Base-by-base conservation (phyloP, 2,329 filamentous ascomycete genomes). In the Ascosphaera acerosa region DNA sequence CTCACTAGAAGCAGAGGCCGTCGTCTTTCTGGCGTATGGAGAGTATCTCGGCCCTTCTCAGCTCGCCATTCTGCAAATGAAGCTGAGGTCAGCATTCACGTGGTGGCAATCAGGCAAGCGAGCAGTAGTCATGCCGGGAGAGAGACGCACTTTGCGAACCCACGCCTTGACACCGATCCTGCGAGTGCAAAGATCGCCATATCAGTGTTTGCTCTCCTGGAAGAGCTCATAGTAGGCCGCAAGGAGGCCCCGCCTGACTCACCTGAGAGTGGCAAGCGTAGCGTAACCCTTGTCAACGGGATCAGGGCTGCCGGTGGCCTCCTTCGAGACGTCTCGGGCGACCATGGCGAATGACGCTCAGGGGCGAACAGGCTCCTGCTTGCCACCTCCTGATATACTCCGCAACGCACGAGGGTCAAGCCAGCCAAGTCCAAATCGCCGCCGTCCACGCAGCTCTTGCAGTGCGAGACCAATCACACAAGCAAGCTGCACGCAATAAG, bases 11-110 rank as follows among this genome's bases (percentile, higher is more conserved):
- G 33, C 77, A 76, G 23, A 78, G 74, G 10, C 76, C 73, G 44
- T 78, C 84, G 52, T 89, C 89, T 15, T 77, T 76, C 36, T 82
- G 77, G 46, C 77, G 74, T 42, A 94, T 89, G 35, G 80, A 87
- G n/a, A 97, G 59, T 38, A 97, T 91, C 51, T 97, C 87, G 42
- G 87, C 87, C 55, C 87, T 81, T 42, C 87, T 73, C 37, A 76
- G 65, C 45, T 82, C 71, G 36, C 80, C 80, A 51, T 91, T 66
- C 66, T 72, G 33, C n/a, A 6, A 6, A 16, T 17, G 10, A 10
- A 22, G 30, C 15, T 22, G 14, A 2, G 15, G 19, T 23, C 7
- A 7, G 18, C 26, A 34, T 42, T n/a, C 40, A 44, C 37, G 40
- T 41, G 40, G 33, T 4, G 25, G 22, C 27, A 17, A 31, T 18